Evolutionary conservation across 495 filamentous ascomycete genomes (phyloP).

Genomic region (Cairneyella variabilis): DNA sequence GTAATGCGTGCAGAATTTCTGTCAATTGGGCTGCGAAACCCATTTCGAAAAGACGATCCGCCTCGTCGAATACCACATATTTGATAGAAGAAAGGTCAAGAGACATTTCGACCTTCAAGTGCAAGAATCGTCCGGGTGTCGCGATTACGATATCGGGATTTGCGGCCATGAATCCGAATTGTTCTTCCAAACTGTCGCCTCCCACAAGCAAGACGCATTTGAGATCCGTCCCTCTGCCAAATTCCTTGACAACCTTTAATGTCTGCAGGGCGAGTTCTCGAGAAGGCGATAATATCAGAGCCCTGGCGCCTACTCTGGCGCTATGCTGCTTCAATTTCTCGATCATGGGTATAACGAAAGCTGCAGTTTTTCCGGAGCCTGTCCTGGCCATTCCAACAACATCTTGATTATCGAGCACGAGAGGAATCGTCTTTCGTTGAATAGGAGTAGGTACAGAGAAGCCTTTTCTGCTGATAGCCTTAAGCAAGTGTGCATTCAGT

Average conservation of each 20-base stretch:
- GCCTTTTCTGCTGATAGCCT: slow-evolving; percentile 87
- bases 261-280: slow-evolving; percentile 93
- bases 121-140: slow-evolving; percentile 91
- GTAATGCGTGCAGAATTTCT: slow-evolving; percentile 88
- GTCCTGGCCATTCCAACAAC: slow-evolving; percentile 97
- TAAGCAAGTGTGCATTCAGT: slow-evolving; percentile 73
- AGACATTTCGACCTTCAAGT: slow-evolving; percentile 92
- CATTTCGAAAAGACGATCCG: slow-evolving; percentile 96
- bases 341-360: slow-evolving; percentile 97
- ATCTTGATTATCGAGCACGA: slow-evolving; percentile 83
- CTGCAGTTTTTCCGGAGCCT: slow-evolving; percentile 94
- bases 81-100: slow-evolving; percentile 79
- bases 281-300: slow-evolving; percentile 83
- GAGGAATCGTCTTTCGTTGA: slow-evolving; percentile 91
- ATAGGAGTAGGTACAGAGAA: slow-evolving; percentile 96
- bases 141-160: slow-evolving; percentile 98
- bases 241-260: slow-evolving; percentile 91
- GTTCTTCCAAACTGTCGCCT: slow-evolving; percentile 93
- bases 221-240: slow-evolving; percentile 85
- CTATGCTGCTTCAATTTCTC: slow-evolving; percentile 90
- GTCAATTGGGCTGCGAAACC: slow-evolving; percentile 90
- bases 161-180: slow-evolving; percentile 86
- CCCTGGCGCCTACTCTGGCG: slow-evolving; percentile 76
- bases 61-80: slow-evolving; percentile 97
- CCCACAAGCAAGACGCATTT: slow-evolving; percentile 86